Conservation (phyloP, 2,329 filamentous ascomycete genomes). For the Hypoxylon sp. region DNA sequence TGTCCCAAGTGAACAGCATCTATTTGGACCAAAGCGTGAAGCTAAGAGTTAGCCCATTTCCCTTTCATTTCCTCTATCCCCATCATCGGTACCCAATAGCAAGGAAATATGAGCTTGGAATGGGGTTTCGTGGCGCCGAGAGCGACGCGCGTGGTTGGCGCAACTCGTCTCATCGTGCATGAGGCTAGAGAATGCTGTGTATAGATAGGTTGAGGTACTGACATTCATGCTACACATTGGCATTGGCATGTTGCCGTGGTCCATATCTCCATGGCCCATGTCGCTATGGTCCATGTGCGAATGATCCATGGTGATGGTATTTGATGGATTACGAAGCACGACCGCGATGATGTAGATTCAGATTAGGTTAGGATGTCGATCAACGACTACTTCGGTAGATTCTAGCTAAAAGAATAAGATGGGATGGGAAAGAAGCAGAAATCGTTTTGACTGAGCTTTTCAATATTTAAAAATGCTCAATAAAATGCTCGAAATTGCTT, state of each 20-base stretch:
- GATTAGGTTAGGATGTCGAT: conserved; percentile 2
- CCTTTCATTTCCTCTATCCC: neutral
- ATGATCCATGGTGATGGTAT: conserved; percentile 54
- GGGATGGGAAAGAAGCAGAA: neutral
- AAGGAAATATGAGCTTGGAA: neutral
- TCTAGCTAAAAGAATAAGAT: neutral
- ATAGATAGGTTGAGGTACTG: conserved; percentile 52
- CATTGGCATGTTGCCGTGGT: conserved; percentile 62
- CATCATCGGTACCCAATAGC: conserved; percentile 29
- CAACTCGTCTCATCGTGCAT: conserved; percentile 17
- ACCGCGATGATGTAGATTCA: neutral
- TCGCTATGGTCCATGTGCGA: conserved; percentile 61
- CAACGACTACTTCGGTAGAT: neutral
- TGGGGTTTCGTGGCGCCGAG: conserved; percentile 12
- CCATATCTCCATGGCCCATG: conserved; percentile 68
- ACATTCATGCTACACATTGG: conserved; percentile 92
- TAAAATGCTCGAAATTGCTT: conserved; percentile 54
- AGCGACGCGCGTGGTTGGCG: conserved; percentile 22
- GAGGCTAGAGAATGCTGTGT: conserved; percentile 17
- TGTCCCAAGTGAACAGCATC: conserved; percentile 99
- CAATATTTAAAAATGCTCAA: conserved; percentile 4
- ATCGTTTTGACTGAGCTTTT: conserved; percentile 1
- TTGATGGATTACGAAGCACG: conserved; percentile 22
- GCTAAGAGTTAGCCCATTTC: conserved; percentile 28
- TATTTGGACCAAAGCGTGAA: conserved; percentile 54